phyloP scores from a whole-genome alignment of 2,329 filamentous ascomycete genomes.

The Neoascochyta sp. region DNA sequence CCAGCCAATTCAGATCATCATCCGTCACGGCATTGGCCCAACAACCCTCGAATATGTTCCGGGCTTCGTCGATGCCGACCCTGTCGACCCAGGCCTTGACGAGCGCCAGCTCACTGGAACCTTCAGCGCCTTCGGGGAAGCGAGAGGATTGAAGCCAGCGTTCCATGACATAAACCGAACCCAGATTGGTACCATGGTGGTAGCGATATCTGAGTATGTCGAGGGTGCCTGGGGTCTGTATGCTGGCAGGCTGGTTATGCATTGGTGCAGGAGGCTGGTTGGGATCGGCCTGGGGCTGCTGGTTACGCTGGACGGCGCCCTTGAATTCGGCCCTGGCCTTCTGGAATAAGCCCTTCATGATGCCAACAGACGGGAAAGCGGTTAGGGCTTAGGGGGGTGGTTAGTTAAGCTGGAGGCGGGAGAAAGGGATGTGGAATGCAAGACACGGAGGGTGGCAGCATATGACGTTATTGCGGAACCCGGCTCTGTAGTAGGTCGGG shows the following conservation, averaged over 20 bases:
- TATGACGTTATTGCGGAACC: no score
- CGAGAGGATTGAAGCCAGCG: conserved; percentile 54
- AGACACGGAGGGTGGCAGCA: no score
- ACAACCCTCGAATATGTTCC: conserved; percentile 51
- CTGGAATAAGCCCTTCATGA: conserved; percentile 27
- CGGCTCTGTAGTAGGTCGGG: no score
- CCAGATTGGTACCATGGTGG: conserved; percentile 58
- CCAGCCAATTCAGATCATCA: conserved; percentile 52
- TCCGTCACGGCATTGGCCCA: conserved; percentile 53
- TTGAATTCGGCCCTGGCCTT: conserved; percentile 28
- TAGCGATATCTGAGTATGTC: conserved; percentile 55
- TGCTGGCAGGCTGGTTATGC: conserved; percentile 20
- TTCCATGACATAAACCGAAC: conserved; percentile 59
- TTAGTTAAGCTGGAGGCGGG: background rate
- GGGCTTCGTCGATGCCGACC: conserved; percentile 49
- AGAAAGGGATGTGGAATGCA: no score
- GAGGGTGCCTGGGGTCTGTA: conserved; percentile 38
- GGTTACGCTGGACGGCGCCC: conserved; percentile 7
- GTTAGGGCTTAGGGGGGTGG: background rate
- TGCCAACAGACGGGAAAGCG: no score
- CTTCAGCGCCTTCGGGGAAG: conserved; percentile 44
- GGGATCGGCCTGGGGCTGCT: conserved; percentile 1
- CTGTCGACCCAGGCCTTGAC: conserved; percentile 47
- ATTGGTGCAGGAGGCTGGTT: conserved; percentile 3
- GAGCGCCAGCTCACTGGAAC: conserved; percentile 52